Percentiles rank a stretch among this genome's conserved stretches.
Evolutionary conservation across 2,329 filamentous ascomycete genomes (phyloP).

Genomic region (Paramyrothecium roridum): DNA sequence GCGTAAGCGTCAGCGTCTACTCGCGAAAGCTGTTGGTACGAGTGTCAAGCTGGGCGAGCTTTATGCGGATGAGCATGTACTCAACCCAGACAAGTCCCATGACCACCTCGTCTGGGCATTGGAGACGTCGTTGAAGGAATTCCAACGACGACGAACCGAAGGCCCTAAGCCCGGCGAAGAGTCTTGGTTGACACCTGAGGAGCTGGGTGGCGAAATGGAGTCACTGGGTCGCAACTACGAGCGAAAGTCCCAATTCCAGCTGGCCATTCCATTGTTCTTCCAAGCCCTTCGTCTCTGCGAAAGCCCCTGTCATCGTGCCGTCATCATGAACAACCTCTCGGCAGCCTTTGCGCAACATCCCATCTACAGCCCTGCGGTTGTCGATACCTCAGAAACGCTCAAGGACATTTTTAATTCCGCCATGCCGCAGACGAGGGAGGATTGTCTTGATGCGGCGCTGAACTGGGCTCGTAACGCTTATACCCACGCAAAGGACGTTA

Average conservation of each 20-base stretch:
- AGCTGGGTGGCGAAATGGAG: slow-evolving; percentile 73
- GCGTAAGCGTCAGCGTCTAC: slow-evolving; percentile 60
- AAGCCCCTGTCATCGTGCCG: slow-evolving; percentile 70
- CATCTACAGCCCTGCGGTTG: slow-evolving; percentile 26
- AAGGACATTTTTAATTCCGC: slow-evolving; percentile 21
- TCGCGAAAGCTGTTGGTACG: slow-evolving; percentile 72
- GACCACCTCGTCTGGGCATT: slow-evolving; percentile 74
- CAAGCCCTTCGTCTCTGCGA: slow-evolving; percentile 72
- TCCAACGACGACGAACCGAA: slow-evolving; percentile 62
- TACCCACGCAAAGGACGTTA: slow-evolving; percentile 61
- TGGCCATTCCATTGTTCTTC: slow-evolving; percentile 82
- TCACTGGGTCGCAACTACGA: slow-evolving; percentile 76
- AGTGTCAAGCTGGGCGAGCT: slow-evolving; percentile 82
- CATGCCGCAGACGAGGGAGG: slow-evolving; percentile 47
- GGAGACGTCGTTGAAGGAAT: slow-evolving; percentile 73
- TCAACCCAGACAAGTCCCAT: slow-evolving; percentile 71
- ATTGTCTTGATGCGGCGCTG: slow-evolving; percentile 66
- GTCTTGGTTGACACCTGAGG: slow-evolving; percentile 65
- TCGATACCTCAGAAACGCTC: slow-evolving; percentile 22
- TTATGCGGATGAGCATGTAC: slow-evolving; percentile 73
- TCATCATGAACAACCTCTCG: slow-evolving; percentile 84
- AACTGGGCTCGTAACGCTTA: slow-evolving; percentile 80
- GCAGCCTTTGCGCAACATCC: slow-evolving; percentile 69
- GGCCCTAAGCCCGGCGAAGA: slow-evolving; percentile 69
- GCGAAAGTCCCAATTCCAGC: slow-evolving; percentile 68